These are phyloP conservation scores for Hypoxylon cercidicola DNA, from an alignment of 495 filamentous ascomycete species.

Conservation along the genomic window DNA sequence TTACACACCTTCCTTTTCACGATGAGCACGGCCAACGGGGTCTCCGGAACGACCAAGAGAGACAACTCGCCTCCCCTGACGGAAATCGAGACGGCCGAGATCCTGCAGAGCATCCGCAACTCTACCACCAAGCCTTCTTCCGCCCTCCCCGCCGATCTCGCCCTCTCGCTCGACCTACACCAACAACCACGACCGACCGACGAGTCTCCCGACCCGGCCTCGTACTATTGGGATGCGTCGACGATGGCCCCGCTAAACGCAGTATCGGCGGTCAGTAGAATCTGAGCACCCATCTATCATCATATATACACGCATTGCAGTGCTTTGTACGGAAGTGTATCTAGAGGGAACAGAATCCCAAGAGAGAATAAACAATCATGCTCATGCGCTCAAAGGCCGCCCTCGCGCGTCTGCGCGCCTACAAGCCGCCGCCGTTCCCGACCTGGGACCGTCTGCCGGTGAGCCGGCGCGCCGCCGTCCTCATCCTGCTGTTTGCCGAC, in stretches of 20 bases:
- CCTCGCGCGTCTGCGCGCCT: constrained; percentile 78
- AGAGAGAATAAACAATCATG: constrained; percentile 11
- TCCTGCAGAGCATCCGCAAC: constrained; percentile 36
- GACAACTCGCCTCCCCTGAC: constrained; percentile 37
- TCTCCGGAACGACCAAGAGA: constrained; percentile 16
- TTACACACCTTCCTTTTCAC: constrained; percentile 25
- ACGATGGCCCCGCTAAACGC: constrained; percentile 67
- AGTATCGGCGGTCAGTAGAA: constrained; percentile 63
- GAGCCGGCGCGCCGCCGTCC: constrained; percentile 79
- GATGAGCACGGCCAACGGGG: constrained; percentile 25
- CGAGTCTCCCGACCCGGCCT: constrained; percentile 40
- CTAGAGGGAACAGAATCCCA: neutral
- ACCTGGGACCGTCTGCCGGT: constrained; percentile 70
- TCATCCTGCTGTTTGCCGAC: constrained; percentile 88
- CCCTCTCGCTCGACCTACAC: constrained; percentile 41
- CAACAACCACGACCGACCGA: constrained; percentile 16
- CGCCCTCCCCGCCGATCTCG: constrained; percentile 40
- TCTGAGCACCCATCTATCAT: constrained; percentile 17
- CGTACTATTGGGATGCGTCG: constrained; percentile 61
- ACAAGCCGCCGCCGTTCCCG: constrained; percentile 66
- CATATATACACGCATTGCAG: constrained; percentile 13
- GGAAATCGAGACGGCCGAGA: constrained; percentile 41
- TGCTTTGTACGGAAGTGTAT: constrained; percentile 3
- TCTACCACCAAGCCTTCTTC: constrained; percentile 27
- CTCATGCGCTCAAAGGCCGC: constrained; percentile 68